These are phyloP conservation scores for Candida corydali DNA, from an alignment of 805 yeast species.

Conservation along the genomic window DNA sequence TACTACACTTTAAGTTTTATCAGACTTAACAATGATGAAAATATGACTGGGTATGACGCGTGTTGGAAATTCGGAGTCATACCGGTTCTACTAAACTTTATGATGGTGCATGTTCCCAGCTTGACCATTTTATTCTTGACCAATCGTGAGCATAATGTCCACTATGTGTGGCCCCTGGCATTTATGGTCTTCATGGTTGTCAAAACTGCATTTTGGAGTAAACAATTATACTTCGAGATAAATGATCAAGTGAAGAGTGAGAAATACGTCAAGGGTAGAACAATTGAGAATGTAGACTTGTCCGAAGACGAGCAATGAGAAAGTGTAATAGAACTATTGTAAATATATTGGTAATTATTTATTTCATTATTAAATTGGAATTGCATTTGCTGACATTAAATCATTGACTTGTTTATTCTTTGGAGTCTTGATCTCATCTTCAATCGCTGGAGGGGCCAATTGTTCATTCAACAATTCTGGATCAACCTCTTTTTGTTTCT, in stretches of 20 bases:
- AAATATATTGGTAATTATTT: background rate
- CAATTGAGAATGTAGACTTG: constrained; percentile 48
- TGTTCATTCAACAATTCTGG: constrained; percentile 1
- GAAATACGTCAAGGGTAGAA: constrained; percentile 53
- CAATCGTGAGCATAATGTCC: background rate
- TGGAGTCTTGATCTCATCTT: constrained; percentile 8
- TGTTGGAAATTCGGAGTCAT: constrained; percentile 11
- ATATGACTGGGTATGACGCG: background rate
- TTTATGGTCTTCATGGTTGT: constrained; percentile 10
- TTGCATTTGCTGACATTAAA: background rate
- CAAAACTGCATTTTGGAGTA: constrained; percentile 11
- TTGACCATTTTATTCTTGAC: constrained; percentile 1
- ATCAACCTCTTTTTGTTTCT: background rate
- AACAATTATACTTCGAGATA: constrained; percentile 15
- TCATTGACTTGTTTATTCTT: constrained; percentile 1
- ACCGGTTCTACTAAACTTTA: constrained; percentile 12
- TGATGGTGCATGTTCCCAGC: constrained; percentile 13
- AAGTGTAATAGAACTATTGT: background rate
- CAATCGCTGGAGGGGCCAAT: constrained; percentile 9
- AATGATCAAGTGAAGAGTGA: constrained; percentile 53
- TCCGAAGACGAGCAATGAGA: background rate
- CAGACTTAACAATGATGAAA: background rate
- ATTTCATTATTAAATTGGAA: background rate
- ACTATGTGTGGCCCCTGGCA: constrained; percentile 12
- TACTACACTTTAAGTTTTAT: constrained; percentile 5